A percentile compares a stretch with the other conserved stretches of the same genome.
These are phyloP conservation scores for Linanthus parryae DNA, from an alignment of 148 eudicot genomes.

Conservation along the genomic window DNA sequence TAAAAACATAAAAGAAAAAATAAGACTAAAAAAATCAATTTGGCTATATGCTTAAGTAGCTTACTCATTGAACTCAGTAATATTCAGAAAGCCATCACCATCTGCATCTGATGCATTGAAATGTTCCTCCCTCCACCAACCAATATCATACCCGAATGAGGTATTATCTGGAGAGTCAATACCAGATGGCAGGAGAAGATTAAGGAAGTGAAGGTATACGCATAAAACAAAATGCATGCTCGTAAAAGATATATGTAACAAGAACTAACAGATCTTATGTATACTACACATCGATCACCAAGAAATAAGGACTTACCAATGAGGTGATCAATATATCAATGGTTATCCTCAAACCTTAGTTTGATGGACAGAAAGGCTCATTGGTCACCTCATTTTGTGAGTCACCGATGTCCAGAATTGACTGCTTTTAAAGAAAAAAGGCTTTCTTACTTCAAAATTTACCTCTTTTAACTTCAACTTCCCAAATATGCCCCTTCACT, in stretches of 20 bases:
- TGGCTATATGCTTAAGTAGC: constrained; percentile 15
- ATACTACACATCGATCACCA: too few relatives aligned
- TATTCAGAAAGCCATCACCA: constrained; percentile 77
- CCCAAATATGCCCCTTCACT: too few relatives aligned
- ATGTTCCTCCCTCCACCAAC: constrained; percentile 99
- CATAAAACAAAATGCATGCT: neutral
- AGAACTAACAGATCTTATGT: too few relatives aligned
- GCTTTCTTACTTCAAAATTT: too few relatives aligned
- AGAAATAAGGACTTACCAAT: too few relatives aligned
- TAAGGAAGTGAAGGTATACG: neutral
- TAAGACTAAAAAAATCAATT: constrained; percentile 2
- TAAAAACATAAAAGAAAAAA: constrained; percentile 5
- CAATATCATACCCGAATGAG: constrained; percentile 86
- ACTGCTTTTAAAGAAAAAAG: too few relatives aligned
- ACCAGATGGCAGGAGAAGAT: constrained; percentile 13
- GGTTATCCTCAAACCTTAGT: too few relatives aligned
- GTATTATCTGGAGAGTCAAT: constrained; percentile 42
- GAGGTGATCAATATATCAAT: too few relatives aligned
- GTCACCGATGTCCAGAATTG: too few relatives aligned
- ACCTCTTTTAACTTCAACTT: too few relatives aligned
- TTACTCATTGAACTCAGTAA: constrained; percentile 97
- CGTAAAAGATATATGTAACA: neutral
- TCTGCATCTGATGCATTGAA: constrained; percentile 92
- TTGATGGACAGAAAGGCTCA: too few relatives aligned
- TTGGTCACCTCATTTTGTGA: too few relatives aligned